Percentiles rank a stretch among this genome's conserved stretches.
Evolutionary conservation across 176 grass and related monocot species (phyloP).

Genomic region (Bonia amplexicaulis): DNA sequence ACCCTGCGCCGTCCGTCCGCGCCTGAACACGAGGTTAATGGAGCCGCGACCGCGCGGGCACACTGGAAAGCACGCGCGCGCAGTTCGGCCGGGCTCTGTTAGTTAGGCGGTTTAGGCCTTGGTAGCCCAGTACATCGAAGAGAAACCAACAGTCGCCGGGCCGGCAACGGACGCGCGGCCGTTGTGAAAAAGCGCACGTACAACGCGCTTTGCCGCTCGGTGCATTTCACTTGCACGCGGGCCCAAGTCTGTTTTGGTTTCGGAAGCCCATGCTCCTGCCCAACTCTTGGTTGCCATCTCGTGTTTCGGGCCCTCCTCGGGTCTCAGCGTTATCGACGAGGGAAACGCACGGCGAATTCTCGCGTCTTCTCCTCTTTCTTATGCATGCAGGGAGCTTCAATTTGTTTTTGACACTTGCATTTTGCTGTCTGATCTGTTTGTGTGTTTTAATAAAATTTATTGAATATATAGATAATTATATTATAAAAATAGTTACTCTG

Average conservation of each 20-base stretch:
- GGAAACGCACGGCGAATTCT: background rate
- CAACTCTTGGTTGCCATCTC: background rate
- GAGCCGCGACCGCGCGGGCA: background rate
- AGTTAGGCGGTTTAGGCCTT: background rate
- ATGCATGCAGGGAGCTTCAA: background rate
- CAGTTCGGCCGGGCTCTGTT: background rate
- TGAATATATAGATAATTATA: no score
- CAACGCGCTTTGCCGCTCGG: background rate
- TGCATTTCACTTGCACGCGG: background rate
- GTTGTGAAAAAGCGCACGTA: background rate
- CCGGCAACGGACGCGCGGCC: no score
- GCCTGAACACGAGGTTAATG: background rate
- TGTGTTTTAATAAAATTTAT: no score
- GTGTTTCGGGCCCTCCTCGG: background rate
- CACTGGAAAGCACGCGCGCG: background rate
- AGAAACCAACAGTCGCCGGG: no score
- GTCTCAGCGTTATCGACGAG: background rate
- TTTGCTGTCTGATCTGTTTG: no score
- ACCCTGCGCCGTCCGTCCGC: background rate
- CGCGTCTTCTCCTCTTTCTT: background rate
- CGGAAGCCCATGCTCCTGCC: background rate
- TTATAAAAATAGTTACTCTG: no score
- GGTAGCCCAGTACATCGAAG: no score
- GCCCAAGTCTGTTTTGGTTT: background rate
- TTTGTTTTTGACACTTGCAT: background rate